Evolutionary conservation across 441 rosid genomes (phyloP), one percentile per base, ranked within the genome.

Genomic region (Aquilaria agallochum): DNA sequence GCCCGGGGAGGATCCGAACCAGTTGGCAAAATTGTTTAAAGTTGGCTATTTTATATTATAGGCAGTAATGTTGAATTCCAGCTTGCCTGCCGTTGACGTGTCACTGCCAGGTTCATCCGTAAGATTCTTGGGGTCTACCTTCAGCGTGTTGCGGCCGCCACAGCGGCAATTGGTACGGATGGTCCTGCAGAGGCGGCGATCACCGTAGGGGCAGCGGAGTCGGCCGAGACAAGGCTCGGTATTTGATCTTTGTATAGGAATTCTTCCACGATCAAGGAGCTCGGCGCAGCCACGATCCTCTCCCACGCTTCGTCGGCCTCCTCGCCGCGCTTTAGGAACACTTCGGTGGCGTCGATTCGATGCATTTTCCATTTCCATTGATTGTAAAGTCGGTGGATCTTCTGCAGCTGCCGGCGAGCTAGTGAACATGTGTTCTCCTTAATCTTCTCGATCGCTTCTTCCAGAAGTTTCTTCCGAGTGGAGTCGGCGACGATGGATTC

Each of bases 291-390:
- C 71, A 92, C 96, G 1, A 33, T 44, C 46, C 67, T 74, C 52
- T 89, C 88, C 98, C 98, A 92, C 1, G 80, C 76, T 61, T 81
- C 78, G 5, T 92, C 82, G 0, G 86, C 85, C 5, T 84, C 84
- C 15, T 66, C 69, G 12, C 86, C 86, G 3, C 68, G 72, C 53
- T 72, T 76, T 34, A 70, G 59, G 55, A 92, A 86, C 32, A 79
- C 92, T 52, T 84, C 89, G 0, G 95, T 84, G 54, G 96, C 98
- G 42, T 92, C 92, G 6, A 89, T 57, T 0, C 83, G 82, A 70
- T 88, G 90, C 85, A 90, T 85, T 2, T 69, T 80, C 92, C 93
- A 70, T 5, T 55, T 73, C 92, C 92, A 73, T 11, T 62, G 70
- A 63, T 62, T 68, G 50, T 72, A 65, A 7, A 89, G 87, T 45